Evolutionary conservation across 148 eudicot genomes (phyloP).

Genomic region (Rhododendron henanense): DNA sequence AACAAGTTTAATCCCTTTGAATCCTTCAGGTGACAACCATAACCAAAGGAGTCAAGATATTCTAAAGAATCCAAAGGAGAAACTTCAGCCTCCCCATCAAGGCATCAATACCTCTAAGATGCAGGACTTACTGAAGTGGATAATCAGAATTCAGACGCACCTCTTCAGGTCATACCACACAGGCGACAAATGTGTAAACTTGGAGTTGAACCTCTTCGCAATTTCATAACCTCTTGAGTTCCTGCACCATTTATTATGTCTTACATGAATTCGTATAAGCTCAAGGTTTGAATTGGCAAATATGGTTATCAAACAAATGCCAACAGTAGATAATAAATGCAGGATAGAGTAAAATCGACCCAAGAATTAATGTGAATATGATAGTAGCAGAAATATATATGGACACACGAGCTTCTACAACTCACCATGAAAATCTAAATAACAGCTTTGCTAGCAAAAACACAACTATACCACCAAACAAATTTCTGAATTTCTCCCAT

Average conservation of each 20-base stretch:
- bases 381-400: background rate
- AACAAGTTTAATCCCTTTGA: background rate
- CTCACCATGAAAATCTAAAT: constrained; percentile 3
- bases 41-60: background rate
- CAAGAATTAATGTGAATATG: background rate
- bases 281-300: background rate
- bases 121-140: background rate
- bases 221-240: constrained; percentile 84
- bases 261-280: background rate
- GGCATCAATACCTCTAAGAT: background rate
- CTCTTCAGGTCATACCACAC: constrained; percentile 97
- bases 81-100: background rate
- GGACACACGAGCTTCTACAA: background rate
- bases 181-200: constrained; percentile 88
- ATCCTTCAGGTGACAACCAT: background rate
- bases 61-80: background rate
- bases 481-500: background rate
- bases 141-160: constrained; percentile 28
- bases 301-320: background rate
- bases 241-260: constrained; percentile 44
- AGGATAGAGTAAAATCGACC: background rate
- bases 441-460: background rate
- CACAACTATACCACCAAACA: background rate
- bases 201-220: constrained; percentile 73
- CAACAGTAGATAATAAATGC: background rate